phyloP scores from a whole-genome alignment of 768 basidiomycete species.

The Lentinula lateritia region DNA sequence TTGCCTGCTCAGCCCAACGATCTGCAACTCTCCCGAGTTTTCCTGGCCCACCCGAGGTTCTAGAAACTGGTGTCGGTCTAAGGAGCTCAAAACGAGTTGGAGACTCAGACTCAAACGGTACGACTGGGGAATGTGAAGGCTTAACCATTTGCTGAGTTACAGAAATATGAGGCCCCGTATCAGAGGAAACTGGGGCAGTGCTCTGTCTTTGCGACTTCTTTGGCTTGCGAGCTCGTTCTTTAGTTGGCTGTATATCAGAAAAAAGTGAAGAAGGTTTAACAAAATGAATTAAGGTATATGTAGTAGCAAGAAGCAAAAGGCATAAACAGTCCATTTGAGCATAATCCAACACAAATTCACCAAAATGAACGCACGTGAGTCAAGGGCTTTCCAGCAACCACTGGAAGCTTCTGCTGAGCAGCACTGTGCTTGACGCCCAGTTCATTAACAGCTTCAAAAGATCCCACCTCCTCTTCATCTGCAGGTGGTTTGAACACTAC shows the following conservation, averaged over 20 bases:
- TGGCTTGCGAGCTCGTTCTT: constrained; percentile 66
- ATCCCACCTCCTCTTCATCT: constrained; percentile 39
- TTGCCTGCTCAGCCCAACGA: constrained; percentile 24
- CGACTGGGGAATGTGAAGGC: background rate
- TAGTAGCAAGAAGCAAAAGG: constrained; percentile 13
- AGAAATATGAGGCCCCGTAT: background rate
- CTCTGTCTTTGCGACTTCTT: constrained; percentile 35
- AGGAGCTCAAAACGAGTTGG: background rate
- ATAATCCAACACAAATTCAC: constrained; percentile 43
- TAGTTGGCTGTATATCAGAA: constrained; percentile 55
- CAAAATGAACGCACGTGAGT: constrained; percentile 85
- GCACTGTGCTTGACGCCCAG: constrained; percentile 35
- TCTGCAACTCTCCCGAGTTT: constrained; percentile 19
- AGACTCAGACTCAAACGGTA: background rate
- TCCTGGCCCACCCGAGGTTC: background rate
- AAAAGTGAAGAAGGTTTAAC: constrained; percentile 15
- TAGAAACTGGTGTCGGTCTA: background rate
- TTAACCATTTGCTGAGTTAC: background rate
- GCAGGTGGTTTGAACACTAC: constrained; percentile 54
- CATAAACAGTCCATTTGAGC: constrained; percentile 27
- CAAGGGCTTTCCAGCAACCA: constrained; percentile 58
- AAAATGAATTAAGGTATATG: constrained; percentile 16
- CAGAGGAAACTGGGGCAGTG: background rate
- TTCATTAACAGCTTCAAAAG: constrained; percentile 37
- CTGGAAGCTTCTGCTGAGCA: constrained; percentile 28